Conservation (phyloP, 164 flowering plant genomes). For the Cinnamomum micranthum region DNA sequence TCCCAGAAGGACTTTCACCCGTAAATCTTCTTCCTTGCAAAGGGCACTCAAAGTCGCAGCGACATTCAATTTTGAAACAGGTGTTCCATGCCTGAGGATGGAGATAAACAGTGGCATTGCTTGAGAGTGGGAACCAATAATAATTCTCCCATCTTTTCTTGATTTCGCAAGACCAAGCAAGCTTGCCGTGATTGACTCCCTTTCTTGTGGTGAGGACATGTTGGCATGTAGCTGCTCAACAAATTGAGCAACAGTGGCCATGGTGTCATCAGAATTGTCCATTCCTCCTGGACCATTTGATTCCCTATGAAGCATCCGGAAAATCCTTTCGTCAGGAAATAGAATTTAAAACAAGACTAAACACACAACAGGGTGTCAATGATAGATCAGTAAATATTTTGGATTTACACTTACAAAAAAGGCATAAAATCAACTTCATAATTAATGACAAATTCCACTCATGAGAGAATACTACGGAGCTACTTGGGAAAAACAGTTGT, state of each 20-base stretch:
- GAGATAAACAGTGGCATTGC: slow-evolving; percentile 86
- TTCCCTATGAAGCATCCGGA: slow-evolving; percentile 46
- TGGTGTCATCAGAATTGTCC: slow-evolving; percentile 65
- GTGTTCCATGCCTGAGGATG: slow-evolving; percentile 69
- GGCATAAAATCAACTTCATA: neutral
- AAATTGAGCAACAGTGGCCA: slow-evolving; percentile 68
- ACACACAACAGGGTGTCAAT: neutral
- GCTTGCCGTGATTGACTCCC: slow-evolving; percentile 72
- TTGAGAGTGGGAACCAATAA: slow-evolving; percentile 76
- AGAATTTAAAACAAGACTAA: neutral
- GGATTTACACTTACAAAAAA: neutral
- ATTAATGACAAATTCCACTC: neutral
- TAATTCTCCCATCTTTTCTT: slow-evolving; percentile 67
- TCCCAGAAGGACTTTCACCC: slow-evolving; percentile 81
- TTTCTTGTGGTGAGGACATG: slow-evolving; percentile 67
- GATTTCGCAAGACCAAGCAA: slow-evolving; percentile 61
- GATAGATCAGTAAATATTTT: neutral
- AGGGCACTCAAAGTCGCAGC: slow-evolving; percentile 58
- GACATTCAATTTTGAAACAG: slow-evolving; percentile 64
- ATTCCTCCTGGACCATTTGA: slow-evolving; percentile 44
- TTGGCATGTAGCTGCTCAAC: slow-evolving; percentile 82
- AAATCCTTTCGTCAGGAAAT: neutral
- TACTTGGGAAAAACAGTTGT: neutral
- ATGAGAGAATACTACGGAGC: neutral
- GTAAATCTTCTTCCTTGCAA: slow-evolving; percentile 75